Evolutionary conservation across 2,329 filamentous ascomycete genomes (phyloP).

Genomic region (Oidium heveae): DNA sequence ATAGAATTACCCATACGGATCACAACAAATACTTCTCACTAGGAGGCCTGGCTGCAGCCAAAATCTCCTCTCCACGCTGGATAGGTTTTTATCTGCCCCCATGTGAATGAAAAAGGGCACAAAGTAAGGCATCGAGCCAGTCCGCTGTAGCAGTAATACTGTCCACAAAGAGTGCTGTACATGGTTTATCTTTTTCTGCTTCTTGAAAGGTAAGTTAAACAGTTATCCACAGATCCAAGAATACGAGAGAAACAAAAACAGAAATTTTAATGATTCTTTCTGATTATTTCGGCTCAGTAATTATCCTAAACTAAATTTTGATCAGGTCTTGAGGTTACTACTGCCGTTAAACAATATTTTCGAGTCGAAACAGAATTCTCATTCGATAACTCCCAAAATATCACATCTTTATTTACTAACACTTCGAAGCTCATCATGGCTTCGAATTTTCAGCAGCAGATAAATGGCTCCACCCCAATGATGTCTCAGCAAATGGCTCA

Average conservation of each 20-base stretch:
- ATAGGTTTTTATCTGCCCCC: slow-evolving; percentile 7
- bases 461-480: slow-evolving; percentile 10
- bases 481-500: slow-evolving; percentile 10
- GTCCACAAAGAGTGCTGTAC: too few species aligned
- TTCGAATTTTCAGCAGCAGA: slow-evolving; percentile 13
- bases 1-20: too few species aligned
- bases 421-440: slow-evolving; percentile 8
- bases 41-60: background rate
- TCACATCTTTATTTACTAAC: background rate
- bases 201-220: too few species aligned
- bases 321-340: background rate
- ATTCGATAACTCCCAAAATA: background rate
- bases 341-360: background rate
- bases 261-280: too few species aligned
- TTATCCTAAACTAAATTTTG: background rate
- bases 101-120: slow-evolving; percentile 9
- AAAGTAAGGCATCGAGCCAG: slow-evolving; percentile 9
- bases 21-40: too few species aligned
- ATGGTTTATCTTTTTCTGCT: too few species aligned
- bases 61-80: slow-evolving; percentile 7
- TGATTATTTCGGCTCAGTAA: background rate
- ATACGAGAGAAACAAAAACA: background rate
- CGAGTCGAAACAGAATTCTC: slow-evolving; percentile 3
- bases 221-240: too few species aligned
- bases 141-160: slow-evolving; percentile 7